Base-by-base conservation (phyloP, 2,329 filamentous ascomycete species). In the Cercospora canescens region DNA sequence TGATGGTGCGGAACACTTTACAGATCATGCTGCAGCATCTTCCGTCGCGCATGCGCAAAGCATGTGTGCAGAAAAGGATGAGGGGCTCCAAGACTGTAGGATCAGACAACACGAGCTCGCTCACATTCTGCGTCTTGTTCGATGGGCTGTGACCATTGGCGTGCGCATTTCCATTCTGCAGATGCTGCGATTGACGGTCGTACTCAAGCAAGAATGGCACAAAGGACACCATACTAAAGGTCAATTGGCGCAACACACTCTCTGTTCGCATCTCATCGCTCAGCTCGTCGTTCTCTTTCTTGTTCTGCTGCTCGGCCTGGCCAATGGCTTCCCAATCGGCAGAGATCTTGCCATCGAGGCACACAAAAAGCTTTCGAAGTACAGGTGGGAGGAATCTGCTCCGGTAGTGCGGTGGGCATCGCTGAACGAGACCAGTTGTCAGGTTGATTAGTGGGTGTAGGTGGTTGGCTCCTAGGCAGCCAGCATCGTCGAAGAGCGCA, bases 231-330 rank as follows among this genome's bases (percentile, higher is more conserved):
- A 94, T 92, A 3, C 93, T 93, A 78, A 96, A 95, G 0, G 94
- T 97, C 58, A 98, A 85, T 77, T 97, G 93, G 21, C 95, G 88
- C 54, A 99, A 82, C 32, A 99, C 96, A 75, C 94, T 98, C 78
- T 99, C 95, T 6, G 92, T 90, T 79, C 97, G 97, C 95, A 99
- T 99, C 81, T 99, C 95, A 71, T 97, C 93, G 1, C 91, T 92
- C 61, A 99, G 81, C 62, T 83, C 80, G 63, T 94, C 92, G 21
- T 89, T 89, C 3, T 89, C 89, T 1, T 89, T 86, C 48, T 86
- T 85, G 12, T 88, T 81, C 21, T 81, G 82, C 71, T 91, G 87
- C 82, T 69, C 85, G 81, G 75, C 82, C 75, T 73, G 80, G 72
- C 76, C 83, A 73, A 97, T 88, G 70, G 88, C 87, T 67, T 90